A percentile compares a stretch with the other conserved stretches of the same genome.
phyloP scores from a whole-genome alignment of 345 rosid species.

The Lumnitzera racemosa region DNA sequence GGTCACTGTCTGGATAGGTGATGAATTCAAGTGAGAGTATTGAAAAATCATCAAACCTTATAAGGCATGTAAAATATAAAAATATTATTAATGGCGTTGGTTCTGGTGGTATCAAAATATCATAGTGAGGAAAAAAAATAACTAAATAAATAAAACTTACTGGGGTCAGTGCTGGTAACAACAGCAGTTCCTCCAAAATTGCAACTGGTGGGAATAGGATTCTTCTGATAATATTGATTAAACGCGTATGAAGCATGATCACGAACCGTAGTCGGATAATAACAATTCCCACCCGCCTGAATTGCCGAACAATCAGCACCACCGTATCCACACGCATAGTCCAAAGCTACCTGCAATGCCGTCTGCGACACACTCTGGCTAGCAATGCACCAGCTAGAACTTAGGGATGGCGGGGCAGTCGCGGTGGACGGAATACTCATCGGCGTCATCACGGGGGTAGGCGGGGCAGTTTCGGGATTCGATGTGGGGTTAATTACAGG shows the following conservation, averaged over 20 bases:
- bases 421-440: slow-evolving; percentile 12
- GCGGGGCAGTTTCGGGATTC: slow-evolving; percentile 34
- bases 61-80: no score
- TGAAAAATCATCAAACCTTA: no score
- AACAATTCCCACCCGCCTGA: slow-evolving; percentile 57
- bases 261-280: slow-evolving; percentile 45
- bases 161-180: slow-evolving; percentile 77
- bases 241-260: slow-evolving; percentile 84
- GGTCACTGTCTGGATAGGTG: no score
- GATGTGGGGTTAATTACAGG: slow-evolving; percentile 41
- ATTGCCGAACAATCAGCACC: slow-evolving; percentile 70
- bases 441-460: slow-evolving; percentile 19
- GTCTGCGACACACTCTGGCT: slow-evolving; percentile 55
- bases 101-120: no score
- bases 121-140: no score
- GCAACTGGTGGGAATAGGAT: slow-evolving; percentile 67
- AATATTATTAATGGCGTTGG: no score
- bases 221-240: slow-evolving; percentile 70
- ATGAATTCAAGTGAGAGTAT: no score
- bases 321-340: slow-evolving; percentile 84
- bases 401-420: slow-evolving; percentile 21
- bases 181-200: slow-evolving; percentile 76
- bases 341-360: slow-evolving; percentile 68
- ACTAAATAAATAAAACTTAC: slow-evolving; percentile 27
- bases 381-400: slow-evolving; percentile 79